Evolutionary conservation across 2,329 filamentous ascomycete genomes (phyloP).

Genomic region (Sphaerulina populicola): DNA sequence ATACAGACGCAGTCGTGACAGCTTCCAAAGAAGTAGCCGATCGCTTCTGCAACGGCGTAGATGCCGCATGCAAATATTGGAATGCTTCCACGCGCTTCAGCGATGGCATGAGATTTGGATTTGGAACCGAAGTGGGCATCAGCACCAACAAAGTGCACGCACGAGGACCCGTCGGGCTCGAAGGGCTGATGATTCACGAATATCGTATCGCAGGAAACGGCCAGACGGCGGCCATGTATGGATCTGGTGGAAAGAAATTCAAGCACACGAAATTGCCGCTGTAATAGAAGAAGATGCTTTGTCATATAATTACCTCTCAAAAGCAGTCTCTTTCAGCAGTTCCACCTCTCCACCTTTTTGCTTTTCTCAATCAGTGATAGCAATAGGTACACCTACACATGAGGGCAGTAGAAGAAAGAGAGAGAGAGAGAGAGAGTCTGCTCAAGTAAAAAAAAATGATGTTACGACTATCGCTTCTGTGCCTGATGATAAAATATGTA

Average conservation of each 20-base stretch:
- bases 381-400: too few relatives aligned
- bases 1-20: slow-evolving; percentile 88
- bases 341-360: too few relatives aligned
- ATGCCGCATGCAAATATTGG: slow-evolving; percentile 92
- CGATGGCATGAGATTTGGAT: slow-evolving; percentile 94
- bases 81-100: slow-evolving; percentile 91
- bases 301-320: too few relatives aligned
- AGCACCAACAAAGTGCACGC: slow-evolving; percentile 98
- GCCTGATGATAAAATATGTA: not conserved
- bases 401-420: too few relatives aligned
- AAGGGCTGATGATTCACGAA: slow-evolving; percentile 95
- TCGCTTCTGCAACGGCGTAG: slow-evolving; percentile 73
- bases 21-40: slow-evolving; percentile 59
- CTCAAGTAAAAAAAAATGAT: too few relatives aligned
- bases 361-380: too few relatives aligned
- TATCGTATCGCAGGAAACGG: slow-evolving; percentile 80
- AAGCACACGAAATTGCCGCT: slow-evolving; percentile 47
- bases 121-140: slow-evolving; percentile 96
- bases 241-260: slow-evolving; percentile 47
- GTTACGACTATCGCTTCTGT: too few relatives aligned
- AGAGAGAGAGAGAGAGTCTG: too few relatives aligned
- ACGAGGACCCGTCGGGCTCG: slow-evolving; percentile 82
- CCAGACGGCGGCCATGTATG: slow-evolving; percentile 71
- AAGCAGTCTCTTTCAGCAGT: too few relatives aligned
- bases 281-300: not conserved